phyloP scores from a whole-genome alignment of 768 basidiomycete genomes.

The Rhodosporidiobolus odoratus region DNA sequence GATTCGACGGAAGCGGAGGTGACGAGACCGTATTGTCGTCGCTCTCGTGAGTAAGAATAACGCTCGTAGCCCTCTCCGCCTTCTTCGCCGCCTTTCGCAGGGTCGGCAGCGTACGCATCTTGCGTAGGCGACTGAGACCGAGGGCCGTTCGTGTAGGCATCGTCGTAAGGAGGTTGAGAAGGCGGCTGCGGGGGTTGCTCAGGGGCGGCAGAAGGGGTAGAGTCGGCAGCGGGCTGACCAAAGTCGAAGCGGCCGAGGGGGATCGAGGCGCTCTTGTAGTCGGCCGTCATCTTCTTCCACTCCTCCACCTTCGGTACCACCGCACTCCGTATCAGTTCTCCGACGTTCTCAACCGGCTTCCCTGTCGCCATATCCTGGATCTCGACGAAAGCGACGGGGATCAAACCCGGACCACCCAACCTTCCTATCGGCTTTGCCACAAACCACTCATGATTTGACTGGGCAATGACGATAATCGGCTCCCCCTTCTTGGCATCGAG shows the following conservation, averaged over 20 bases:
- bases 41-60: slow-evolving; percentile 37
- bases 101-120: neutral
- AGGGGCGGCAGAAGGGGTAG: slow-evolving; percentile 48
- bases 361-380: slow-evolving; percentile 88
- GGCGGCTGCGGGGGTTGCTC: slow-evolving; percentile 11
- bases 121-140: neutral
- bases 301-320: slow-evolving; percentile 95
- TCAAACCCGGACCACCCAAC: slow-evolving; percentile 90
- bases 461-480: slow-evolving; percentile 91
- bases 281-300: slow-evolving; percentile 92
- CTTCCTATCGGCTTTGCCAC: slow-evolving; percentile 96
- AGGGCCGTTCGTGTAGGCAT: neutral
- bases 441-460: slow-evolving; percentile 99
- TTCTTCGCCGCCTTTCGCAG: neutral
- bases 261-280: slow-evolving; percentile 94
- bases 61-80: slow-evolving; percentile 21
- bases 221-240: slow-evolving; percentile 47
- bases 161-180: neutral
- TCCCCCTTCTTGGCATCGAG: slow-evolving; percentile 92
- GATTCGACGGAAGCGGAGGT: slow-evolving; percentile 83
- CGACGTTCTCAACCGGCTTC: slow-evolving; percentile 65
- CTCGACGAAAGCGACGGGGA: slow-evolving; percentile 94
- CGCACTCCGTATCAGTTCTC: slow-evolving; percentile 73
- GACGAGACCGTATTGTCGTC: slow-evolving; percentile 59
- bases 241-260: slow-evolving; percentile 83